Evolutionary conservation across 2,329 filamentous ascomycete genomes (phyloP).

Genomic region (Aspergillus pseudonomiae): DNA sequence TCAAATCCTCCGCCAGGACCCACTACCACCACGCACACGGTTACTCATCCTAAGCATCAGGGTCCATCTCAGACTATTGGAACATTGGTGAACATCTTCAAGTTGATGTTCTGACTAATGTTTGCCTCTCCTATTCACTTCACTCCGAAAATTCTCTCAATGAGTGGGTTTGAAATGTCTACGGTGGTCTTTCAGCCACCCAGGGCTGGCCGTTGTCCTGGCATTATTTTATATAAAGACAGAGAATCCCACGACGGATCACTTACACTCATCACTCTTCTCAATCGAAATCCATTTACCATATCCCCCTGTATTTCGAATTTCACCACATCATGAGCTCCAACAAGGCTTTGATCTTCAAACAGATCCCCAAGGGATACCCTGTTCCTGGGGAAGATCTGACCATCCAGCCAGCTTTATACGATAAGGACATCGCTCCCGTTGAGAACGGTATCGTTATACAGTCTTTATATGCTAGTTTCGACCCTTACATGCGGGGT

Average conservation of each 20-base stretch:
- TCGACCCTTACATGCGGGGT: conserved; percentile 83
- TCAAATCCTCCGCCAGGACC: conserved; percentile 1
- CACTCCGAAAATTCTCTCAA: not conserved
- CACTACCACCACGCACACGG: not conserved
- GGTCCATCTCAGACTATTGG: not conserved
- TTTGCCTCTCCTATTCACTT: not conserved
- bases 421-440: conserved; percentile 62
- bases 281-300: not conserved
- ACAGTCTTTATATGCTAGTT: conserved; percentile 73
- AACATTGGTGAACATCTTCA: not conserved
- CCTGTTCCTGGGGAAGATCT: conserved; percentile 74
- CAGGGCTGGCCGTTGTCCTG: not conserved
- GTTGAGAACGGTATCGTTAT: conserved; percentile 68
- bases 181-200: no score
- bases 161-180: not conserved
- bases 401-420: conserved; percentile 64
- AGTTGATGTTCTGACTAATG: not conserved
- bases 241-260: not conserved
- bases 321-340: not conserved
- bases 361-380: conserved; percentile 65
- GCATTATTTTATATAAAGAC: not conserved
- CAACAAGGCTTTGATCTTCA: conserved; percentile 79
- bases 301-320: not conserved
- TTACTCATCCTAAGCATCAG: not conserved
- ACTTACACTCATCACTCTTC: not conserved